Evolutionary conservation across 129 eudicot genomes (phyloP).

Genomic region (Pulicaria dysenterica): DNA sequence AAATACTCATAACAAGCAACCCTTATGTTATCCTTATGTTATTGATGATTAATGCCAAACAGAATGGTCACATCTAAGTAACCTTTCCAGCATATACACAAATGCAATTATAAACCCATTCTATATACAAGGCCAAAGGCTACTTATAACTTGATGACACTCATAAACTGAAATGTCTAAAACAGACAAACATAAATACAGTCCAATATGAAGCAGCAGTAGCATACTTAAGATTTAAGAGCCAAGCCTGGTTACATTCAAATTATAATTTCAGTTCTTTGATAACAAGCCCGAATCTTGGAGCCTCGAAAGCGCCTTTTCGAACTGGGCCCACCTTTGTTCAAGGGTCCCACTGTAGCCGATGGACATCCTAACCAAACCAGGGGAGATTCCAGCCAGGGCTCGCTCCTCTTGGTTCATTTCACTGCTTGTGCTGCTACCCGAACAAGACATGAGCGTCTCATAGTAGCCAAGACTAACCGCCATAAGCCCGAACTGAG

Average conservation of each 20-base stretch:
- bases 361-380: constrained; percentile 88
- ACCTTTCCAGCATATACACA: constrained; percentile 19
- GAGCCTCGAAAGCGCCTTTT: constrained; percentile 67
- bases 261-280: constrained; percentile 32
- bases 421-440: constrained; percentile 93
- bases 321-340: constrained; percentile 94
- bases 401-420: constrained; percentile 65
- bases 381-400: constrained; percentile 86
- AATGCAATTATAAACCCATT: constrained; percentile 12
- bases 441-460: constrained; percentile 98
- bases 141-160: constrained; percentile 13
- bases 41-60: constrained; percentile 24
- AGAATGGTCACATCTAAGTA: constrained; percentile 29
- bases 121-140: constrained; percentile 10
- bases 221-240: constrained; percentile 15
- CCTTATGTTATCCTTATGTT: constrained; percentile 9
- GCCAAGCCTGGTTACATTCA: constrained; percentile 18
- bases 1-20: too few species aligned
- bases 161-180: constrained; percentile 15
- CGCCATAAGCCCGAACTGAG: constrained; percentile 94
- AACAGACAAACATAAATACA: constrained; percentile 13
- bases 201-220: constrained; percentile 20
- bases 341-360: constrained; percentile 93
- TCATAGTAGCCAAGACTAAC: constrained; percentile 96
- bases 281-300: constrained; percentile 39